Conservation (phyloP, 2,329 filamentous ascomycete species). For the Purpureocillium takamizusanense region DNA sequence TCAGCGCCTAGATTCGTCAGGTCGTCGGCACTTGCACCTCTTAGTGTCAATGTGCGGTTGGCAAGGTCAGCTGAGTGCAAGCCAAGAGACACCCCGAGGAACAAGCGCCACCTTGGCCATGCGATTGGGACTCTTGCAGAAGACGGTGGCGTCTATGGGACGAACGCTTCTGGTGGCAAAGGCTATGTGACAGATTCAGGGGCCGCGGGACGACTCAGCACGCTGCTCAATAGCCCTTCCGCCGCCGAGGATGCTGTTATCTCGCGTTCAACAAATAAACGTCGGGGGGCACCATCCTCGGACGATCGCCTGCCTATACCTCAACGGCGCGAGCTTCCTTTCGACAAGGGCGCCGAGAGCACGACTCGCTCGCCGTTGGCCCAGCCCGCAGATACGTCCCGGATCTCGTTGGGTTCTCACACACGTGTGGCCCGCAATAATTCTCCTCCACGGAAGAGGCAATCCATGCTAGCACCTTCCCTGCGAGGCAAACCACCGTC, state of each 20-base stretch:
- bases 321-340: constrained; percentile 33
- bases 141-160: constrained; percentile 28
- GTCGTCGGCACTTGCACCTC: constrained; percentile 12
- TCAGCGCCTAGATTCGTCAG: too few relatives aligned
- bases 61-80: constrained; percentile 13
- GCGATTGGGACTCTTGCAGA: constrained; percentile 37
- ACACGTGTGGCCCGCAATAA: constrained; percentile 10
- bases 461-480: constrained; percentile 18
- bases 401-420: background rate
- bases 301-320: constrained; percentile 21
- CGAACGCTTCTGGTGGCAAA: background rate
- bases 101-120: constrained; percentile 16
- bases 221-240: constrained; percentile 20
- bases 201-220: constrained; percentile 18
- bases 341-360: constrained; percentile 15
- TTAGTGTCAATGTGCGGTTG: constrained; percentile 24
- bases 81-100: constrained; percentile 8
- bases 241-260: constrained; percentile 10
- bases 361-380: constrained; percentile 2
- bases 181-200: constrained; percentile 6
- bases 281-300: background rate
- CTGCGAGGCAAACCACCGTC: constrained; percentile 50
- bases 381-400: constrained; percentile 3
- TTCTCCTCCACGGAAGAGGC: constrained; percentile 1
- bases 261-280: constrained; percentile 12